A percentile compares a stretch with the other conserved stretches of the same genome.
phyloP scores from a whole-genome alignment of 2,329 filamentous ascomycete species.

The Claviceps sp. region DNA sequence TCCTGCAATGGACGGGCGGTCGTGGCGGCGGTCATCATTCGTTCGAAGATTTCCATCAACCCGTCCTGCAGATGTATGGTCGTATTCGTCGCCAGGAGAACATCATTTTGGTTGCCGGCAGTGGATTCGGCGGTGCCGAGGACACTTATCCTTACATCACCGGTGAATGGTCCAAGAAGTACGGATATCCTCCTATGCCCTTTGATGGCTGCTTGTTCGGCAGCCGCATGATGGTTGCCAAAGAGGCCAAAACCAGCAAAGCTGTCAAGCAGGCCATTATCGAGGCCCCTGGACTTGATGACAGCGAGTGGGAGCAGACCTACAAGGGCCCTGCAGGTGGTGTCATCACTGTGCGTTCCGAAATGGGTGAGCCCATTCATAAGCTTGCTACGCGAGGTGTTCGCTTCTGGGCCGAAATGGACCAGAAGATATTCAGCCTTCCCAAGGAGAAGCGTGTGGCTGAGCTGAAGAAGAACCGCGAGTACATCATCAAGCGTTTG shows the following conservation, averaged over 20 bases:
- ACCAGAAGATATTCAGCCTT: constrained; percentile 91
- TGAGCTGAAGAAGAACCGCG: constrained; percentile 76
- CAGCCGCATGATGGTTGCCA: constrained; percentile 88
- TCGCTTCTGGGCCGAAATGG: constrained; percentile 96
- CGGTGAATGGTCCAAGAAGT: constrained; percentile 75
- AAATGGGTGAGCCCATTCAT: constrained; percentile 99
- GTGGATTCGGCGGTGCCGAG: constrained; percentile 79
- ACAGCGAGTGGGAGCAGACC: constrained; percentile 79
- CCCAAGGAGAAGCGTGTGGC: constrained; percentile 88
- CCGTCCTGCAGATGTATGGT: constrained; percentile 81
- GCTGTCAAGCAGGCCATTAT: constrained; percentile 84
- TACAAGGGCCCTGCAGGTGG: constrained; percentile 87
- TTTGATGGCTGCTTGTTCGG: constrained; percentile 87
- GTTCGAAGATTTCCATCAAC: constrained; percentile 89
- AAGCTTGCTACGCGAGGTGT: constrained; percentile 96
- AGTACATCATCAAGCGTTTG: constrained; percentile 88
- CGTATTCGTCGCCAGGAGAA: constrained; percentile 77
- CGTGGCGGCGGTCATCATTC: constrained; percentile 91
- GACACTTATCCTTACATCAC: constrained; percentile 90
- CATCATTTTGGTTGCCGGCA: constrained; percentile 78
- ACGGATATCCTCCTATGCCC: constrained; percentile 83
- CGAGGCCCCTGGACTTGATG: constrained; percentile 70
- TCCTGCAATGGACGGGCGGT: constrained; percentile 90
- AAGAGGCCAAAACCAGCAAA: constrained; percentile 79
- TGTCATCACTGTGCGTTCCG: constrained; percentile 89